A percentile compares a stretch with the other conserved stretches of the same genome.
These are phyloP conservation scores for Hygrocybe coccinea DNA, from an alignment of 768 basidiomycete genomes.

Conservation along the genomic window DNA sequence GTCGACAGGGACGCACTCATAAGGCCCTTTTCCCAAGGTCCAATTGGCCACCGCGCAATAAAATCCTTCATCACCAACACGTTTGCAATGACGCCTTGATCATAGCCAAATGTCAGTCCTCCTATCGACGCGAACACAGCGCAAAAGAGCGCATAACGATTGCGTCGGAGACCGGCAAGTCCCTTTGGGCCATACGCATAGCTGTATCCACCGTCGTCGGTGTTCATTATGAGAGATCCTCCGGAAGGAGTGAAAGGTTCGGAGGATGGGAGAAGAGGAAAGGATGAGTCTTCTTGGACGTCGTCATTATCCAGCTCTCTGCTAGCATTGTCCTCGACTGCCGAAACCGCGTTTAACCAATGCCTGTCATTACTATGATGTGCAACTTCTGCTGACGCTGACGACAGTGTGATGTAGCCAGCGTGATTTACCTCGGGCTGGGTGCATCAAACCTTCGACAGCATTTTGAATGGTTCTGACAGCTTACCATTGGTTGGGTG, in stretches of 20 bases:
- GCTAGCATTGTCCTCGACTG: too few relatives aligned
- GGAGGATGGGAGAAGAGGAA: neutral
- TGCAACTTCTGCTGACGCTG: too few relatives aligned
- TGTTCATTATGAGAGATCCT: conserved; percentile 33
- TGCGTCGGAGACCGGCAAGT: conserved; percentile 56
- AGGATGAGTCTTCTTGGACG: neutral
- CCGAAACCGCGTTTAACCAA: too few relatives aligned
- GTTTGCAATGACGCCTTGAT: conserved; percentile 84
- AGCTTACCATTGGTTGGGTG: too few relatives aligned
- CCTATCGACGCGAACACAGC: conserved; percentile 74
- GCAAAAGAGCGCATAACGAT: conserved; percentile 61
- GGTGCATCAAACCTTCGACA: too few relatives aligned
- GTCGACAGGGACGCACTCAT: conserved; percentile 55
- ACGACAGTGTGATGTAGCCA: too few relatives aligned
- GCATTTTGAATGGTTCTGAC: too few relatives aligned
- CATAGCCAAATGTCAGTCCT: conserved; percentile 76
- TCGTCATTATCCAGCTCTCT: too few relatives aligned
- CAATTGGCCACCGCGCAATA: conserved; percentile 58
- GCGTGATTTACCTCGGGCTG: too few relatives aligned
- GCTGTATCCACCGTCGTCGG: conserved; percentile 44
- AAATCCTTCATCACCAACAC: conserved; percentile 82
- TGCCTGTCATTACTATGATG: too few relatives aligned
- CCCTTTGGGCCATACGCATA: conserved; percentile 75
- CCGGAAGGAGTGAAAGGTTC: neutral
- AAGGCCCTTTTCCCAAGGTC: conserved; percentile 66